Evolutionary conservation across 2,329 filamentous ascomycete genomes (phyloP).

Genomic region (Geosmithia flava): DNA sequence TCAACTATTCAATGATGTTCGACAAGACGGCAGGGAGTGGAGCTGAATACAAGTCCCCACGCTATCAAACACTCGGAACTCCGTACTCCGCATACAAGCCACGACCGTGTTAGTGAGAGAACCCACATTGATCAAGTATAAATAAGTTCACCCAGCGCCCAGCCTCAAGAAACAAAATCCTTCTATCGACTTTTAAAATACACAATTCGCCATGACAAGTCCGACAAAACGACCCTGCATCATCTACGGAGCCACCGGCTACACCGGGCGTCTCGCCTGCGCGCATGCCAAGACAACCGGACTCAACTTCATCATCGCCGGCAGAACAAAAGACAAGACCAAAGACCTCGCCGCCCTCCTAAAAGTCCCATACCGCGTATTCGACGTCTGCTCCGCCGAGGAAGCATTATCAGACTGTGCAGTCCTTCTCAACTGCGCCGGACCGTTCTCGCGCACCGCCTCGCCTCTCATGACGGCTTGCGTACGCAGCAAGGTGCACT

Average conservation of each 20-base stretch:
- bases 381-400: slow-evolving; percentile 3
- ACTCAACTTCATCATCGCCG: slow-evolving; percentile 5
- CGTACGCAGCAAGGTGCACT: slow-evolving; percentile 7
- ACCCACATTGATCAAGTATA: no score
- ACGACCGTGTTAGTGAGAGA: no score
- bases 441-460: slow-evolving; percentile 7
- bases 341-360: background rate
- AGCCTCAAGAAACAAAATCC: no score
- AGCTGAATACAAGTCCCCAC: no score
- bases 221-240: no score
- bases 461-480: slow-evolving; percentile 8
- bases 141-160: no score
- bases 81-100: no score
- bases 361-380: slow-evolving; percentile 2
- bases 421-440: slow-evolving; percentile 10
- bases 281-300: slow-evolving; percentile 5
- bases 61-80: no score
- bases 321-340: slow-evolving; percentile 2
- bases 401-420: background rate
- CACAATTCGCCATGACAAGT: no score
- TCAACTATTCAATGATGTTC: no score
- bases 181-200: no score
- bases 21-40: no score
- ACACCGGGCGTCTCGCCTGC: slow-evolving; percentile 8
- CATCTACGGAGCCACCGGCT: slow-evolving; percentile 10